Conservation (phyloP, 164 flowering plant species). For the Tetracentron sinense region DNA sequence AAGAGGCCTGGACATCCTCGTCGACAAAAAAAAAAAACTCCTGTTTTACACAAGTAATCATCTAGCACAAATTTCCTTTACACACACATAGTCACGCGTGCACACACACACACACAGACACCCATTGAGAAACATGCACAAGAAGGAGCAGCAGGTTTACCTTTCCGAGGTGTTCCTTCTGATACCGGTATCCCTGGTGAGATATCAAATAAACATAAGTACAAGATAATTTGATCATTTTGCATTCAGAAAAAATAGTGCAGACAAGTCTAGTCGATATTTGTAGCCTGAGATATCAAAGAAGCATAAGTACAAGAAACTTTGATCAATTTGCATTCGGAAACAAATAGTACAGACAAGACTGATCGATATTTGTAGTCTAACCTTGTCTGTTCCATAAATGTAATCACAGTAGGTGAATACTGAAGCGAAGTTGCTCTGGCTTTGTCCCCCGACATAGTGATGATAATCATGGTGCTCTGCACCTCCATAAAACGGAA, state of each 20-base stretch:
- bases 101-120: not conserved
- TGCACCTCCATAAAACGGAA: conserved; percentile 96
- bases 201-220: conserved; percentile 9
- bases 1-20: no score
- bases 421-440: conserved; percentile 88
- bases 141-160: conserved; percentile 26
- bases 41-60: no score
- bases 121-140: not conserved
- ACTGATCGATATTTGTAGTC: not conserved
- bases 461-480: conserved; percentile 98
- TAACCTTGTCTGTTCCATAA: conserved; percentile 94
- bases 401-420: conserved; percentile 95
- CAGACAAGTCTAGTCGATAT: not conserved
- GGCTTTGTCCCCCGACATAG: conserved; percentile 93
- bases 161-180: conserved; percentile 65
- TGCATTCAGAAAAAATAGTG: not conserved
- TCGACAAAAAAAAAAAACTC: not conserved
- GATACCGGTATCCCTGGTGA: conserved; percentile 75
- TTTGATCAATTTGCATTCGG: not conserved
- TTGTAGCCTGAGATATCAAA: conserved; percentile 21
- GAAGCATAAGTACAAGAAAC: not conserved
- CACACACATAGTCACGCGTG: no score
- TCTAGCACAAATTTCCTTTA: no score
- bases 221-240: not conserved
- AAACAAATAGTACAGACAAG: not conserved